These are phyloP conservation scores for Trichoderma harzianum DNA, from an alignment of 2,329 filamentous ascomycete species.

Conservation along the genomic window DNA sequence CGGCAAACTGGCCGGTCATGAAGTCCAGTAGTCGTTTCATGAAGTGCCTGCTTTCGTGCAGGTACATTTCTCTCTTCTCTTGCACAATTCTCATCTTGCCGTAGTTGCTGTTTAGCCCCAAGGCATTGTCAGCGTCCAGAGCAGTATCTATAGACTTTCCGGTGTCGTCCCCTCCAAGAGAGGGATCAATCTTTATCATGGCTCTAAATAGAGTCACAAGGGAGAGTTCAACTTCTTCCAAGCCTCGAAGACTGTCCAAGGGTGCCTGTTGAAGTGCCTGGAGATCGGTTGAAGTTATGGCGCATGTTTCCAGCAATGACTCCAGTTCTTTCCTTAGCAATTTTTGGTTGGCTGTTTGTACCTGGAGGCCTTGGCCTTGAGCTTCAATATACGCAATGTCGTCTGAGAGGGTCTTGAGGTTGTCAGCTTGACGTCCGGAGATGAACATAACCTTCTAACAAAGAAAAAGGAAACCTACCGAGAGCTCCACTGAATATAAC, in stretches of 20 bases:
- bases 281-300: constrained; percentile 73
- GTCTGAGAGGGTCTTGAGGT: constrained; percentile 75
- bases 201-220: constrained; percentile 84
- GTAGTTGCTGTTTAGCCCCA: constrained; percentile 66
- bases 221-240: constrained; percentile 74
- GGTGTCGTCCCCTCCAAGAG: constrained; percentile 55
- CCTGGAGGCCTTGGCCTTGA: constrained; percentile 92
- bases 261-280: constrained; percentile 70
- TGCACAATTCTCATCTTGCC: constrained; percentile 91
- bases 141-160: constrained; percentile 49
- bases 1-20: constrained; percentile 76
- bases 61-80: constrained; percentile 90
- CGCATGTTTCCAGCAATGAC: constrained; percentile 84
- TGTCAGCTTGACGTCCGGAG: background rate
- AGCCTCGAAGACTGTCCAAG: constrained; percentile 64
- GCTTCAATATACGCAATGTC: constrained; percentile 97
- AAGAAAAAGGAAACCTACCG: constrained; percentile 49
- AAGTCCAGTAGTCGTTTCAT: constrained; percentile 76
- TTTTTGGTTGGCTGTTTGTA: constrained; percentile 96
- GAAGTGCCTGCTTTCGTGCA: constrained; percentile 71
- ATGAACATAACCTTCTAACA: background rate
- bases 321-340: constrained; percentile 86
- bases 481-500: constrained; percentile 89
- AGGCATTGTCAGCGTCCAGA: constrained; percentile 40
- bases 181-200: constrained; percentile 88